Base-by-base conservation (phyloP, 2,329 filamentous ascomycete genomes). In the Microdochium bolleyi region DNA sequence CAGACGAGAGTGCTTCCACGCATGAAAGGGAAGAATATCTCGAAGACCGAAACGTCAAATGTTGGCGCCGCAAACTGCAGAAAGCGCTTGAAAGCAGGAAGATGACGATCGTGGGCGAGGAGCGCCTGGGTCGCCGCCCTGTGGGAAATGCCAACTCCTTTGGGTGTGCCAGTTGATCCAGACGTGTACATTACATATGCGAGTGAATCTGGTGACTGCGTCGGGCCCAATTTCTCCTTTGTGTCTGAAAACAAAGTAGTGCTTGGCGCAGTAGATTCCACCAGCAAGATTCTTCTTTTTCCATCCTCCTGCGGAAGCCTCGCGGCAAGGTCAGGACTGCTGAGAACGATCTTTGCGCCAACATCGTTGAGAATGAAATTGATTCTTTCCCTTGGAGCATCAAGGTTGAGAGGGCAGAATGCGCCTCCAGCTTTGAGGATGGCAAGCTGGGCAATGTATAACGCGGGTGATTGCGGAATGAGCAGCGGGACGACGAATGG, bases 131-230 rank as follows among this genome's bases (percentile, higher is more conserved):
- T 87, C 8, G 80, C 90, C 16, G 92, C 88, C 25, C 76, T 71
- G 69, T 96, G 92, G 27, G 89, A 90, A 27, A 96, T 76, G 2
- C 81, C 80, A 24, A 96, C 92, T 1, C 91, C 92, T 72, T 96
- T 96, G 0, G 92, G 92, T 3, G 84, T 83, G 13, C 92, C 92
- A 0, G 91, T 96, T 4, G 89, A 95, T 2, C 91, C 91, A 48
- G 89, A 95, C 1, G 92, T 96, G 66, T 95, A 96, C 83, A 96
- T 91, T 54, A 96, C 82, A 72, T 96, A 96, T 24, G 92, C 90
- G 24, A 92, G 66, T 55, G 41, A 46, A 3, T 46, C 41, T 46
- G 41, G 21, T 13, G 41, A 46, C 19, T 10, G 41, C 5, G 21
- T 7, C 16, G 41, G 16, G 34, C 5, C 27, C 5, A 30, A 11